A percentile compares a stretch with the other conserved stretches of the same genome.
Evolutionary conservation across 345 rosid genomes (phyloP).

Genomic region (Eucalyptus curtisii): DNA sequence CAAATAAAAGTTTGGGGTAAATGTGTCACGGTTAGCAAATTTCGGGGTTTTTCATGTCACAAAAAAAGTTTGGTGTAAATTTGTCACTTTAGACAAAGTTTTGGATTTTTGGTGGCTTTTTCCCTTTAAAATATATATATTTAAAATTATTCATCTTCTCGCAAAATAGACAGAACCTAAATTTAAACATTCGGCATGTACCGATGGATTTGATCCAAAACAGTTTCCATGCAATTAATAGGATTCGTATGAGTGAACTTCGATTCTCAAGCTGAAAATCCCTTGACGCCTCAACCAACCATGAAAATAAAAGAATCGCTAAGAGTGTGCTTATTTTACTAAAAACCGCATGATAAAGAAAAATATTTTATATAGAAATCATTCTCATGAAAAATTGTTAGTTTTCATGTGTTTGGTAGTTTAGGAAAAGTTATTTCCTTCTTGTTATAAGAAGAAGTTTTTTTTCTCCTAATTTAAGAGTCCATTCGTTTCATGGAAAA

Average conservation of each 20-base stretch:
- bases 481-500: no score
- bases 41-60: no score
- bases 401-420: not conserved
- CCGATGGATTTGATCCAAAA: accelerated
- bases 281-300: not conserved
- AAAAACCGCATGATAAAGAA: not conserved
- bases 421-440: not conserved
- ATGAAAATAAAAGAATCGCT: not conserved
- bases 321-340: not conserved
- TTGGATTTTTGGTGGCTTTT: no score
- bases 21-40: no score
- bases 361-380: not conserved
- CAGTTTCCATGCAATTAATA: not conserved
- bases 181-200: not conserved
- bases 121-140: no score
- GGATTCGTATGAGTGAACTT: not conserved
- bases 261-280: not conserved
- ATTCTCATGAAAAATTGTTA: not conserved
- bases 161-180: not conserved
- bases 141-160: no score
- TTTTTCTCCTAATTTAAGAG: not conserved
- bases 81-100: no score
- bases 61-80: no score
- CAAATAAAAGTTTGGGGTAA: no score
- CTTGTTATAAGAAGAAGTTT: not conserved